Conservation (phyloP, 805 yeast genomes). For the Candida pseudofarinosa region DNA sequence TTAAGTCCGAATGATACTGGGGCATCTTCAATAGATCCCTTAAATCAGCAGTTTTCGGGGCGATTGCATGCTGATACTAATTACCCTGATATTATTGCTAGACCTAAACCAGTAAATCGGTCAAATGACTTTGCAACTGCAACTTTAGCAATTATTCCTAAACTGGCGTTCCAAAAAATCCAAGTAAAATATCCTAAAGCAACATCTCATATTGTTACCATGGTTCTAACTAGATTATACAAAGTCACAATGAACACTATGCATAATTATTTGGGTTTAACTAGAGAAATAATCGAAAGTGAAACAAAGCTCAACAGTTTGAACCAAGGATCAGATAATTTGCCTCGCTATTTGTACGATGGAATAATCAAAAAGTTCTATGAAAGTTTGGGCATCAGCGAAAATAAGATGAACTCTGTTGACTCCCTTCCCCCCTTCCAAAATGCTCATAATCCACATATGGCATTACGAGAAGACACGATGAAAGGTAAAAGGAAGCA, state of each 20-base stretch:
- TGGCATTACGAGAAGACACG: neutral
- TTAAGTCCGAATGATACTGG: slow-evolving; percentile 3
- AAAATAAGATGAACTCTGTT: slow-evolving; percentile 11
- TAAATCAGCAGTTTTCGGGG: neutral
- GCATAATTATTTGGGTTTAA: slow-evolving; percentile 79
- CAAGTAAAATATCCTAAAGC: slow-evolving; percentile 78
- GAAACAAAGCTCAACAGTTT: slow-evolving; percentile 60
- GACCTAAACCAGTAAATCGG: slow-evolving; percentile 44
- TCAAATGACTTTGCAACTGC: slow-evolving; percentile 33
- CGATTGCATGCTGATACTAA: neutral
- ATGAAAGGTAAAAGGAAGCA: slow-evolving; percentile 3
- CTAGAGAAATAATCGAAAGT: slow-evolving; percentile 73
- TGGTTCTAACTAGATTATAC: slow-evolving; percentile 80
- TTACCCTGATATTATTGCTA: slow-evolving; percentile 54
- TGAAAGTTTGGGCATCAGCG: slow-evolving; percentile 8
- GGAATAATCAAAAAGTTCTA: slow-evolving; percentile 45
- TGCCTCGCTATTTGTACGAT: slow-evolving; percentile 66
- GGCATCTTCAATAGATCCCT: slow-evolving; percentile 1
- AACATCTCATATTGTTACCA: slow-evolving; percentile 90
- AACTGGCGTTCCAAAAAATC: slow-evolving; percentile 70
- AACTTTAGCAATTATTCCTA: slow-evolving; percentile 90
- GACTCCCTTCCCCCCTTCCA: neutral
- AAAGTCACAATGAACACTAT: slow-evolving; percentile 91
- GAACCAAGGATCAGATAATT: slow-evolving; percentile 14
- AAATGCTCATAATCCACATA: neutral